phyloP scores from a whole-genome alignment of 257 asterid genomes.

The Leptodermis oblonga region DNA sequence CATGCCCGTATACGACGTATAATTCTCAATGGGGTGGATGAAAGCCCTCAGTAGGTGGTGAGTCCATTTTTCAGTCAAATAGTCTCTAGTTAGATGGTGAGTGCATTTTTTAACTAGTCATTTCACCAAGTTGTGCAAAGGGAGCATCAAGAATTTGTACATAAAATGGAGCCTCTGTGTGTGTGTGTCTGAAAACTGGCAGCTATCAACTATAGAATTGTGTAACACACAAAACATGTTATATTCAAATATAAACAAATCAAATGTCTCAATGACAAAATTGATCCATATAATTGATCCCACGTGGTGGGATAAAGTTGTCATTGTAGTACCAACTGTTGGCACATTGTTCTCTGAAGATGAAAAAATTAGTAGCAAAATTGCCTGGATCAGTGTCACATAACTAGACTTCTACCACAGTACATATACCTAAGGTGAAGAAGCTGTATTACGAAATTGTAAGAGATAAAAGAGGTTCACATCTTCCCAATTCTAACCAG shows the following conservation, averaged over 20 bases:
- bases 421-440: background rate
- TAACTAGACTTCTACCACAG: background rate
- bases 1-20: constrained; percentile 62
- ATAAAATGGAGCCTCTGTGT: background rate
- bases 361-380: background rate
- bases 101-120: constrained; percentile 56
- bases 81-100: constrained; percentile 31
- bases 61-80: constrained; percentile 6
- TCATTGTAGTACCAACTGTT: background rate
- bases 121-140: constrained; percentile 31
- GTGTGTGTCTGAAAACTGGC: background rate
- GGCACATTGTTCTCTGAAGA: background rate
- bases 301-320: no score
- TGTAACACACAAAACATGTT: no score
- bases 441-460: background rate
- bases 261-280: no score
- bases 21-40: constrained; percentile 18
- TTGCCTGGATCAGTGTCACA: background rate
- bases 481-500: background rate
- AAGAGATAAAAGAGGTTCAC: background rate
- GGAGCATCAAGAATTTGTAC: background rate
- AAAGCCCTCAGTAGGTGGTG: constrained; percentile 2
- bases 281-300: no score
- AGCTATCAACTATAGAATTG: constrained; percentile 13
- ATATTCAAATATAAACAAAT: no score